A percentile compares a stretch with the other conserved stretches of the same genome.
Evolutionary conservation across 2,329 filamentous ascomycete species (phyloP).

Genomic region (Apiospora hydei): DNA sequence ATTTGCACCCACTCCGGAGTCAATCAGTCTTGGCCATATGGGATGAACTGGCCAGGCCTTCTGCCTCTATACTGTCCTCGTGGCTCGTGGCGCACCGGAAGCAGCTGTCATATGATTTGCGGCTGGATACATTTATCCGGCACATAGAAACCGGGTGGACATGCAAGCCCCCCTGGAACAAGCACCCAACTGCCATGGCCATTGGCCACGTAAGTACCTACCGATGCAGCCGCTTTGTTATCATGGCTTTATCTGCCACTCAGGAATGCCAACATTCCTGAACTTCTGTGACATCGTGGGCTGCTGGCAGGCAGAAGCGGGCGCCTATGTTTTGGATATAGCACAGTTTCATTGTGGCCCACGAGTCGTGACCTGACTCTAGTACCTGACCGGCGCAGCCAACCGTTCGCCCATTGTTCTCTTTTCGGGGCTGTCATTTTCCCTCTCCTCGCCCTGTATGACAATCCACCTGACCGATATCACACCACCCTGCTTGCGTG

Average conservation of each 20-base stretch:
- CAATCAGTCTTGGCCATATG: not conserved
- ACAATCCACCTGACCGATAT: not conserved
- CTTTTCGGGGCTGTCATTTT: not conserved
- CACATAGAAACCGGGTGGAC: not conserved
- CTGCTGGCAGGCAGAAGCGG: not conserved
- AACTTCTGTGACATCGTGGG: not conserved
- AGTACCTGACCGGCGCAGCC: not conserved
- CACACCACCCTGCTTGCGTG: not conserved
- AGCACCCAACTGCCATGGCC: not conserved
- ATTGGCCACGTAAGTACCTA: not conserved
- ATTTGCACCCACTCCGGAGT: not conserved
- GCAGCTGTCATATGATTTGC: not conserved
- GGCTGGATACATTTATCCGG: slow-evolving; percentile 6
- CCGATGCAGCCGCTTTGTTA: slow-evolving; percentile 13
- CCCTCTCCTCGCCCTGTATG: not conserved
- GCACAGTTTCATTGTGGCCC: not conserved
- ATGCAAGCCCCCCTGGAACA: not conserved
- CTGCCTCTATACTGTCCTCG: not conserved
- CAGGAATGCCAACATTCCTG: not conserved
- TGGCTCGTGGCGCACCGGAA: not conserved
- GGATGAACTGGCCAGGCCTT: not conserved
- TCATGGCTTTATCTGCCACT: not conserved
- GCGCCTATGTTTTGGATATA: not conserved
- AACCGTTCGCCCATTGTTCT: not conserved
- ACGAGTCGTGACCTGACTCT: slow-evolving; percentile 7